Conservation (phyloP, 768 basidiomycete genomes). For the Mycena alexandri region DNA sequence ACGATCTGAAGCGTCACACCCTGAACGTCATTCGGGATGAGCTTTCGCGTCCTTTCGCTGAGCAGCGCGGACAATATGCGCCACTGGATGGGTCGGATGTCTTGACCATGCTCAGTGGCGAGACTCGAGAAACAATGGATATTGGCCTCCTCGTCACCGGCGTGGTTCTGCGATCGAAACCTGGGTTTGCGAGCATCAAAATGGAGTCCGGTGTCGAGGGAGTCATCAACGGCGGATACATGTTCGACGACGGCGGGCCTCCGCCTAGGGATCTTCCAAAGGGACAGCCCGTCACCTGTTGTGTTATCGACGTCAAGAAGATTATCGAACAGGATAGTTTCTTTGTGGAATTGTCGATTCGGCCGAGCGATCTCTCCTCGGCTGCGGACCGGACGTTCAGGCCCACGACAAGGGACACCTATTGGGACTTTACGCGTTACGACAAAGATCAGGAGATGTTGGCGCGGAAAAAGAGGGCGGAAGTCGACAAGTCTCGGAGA, state of each 20-base stretch:
- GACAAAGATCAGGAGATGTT: slow-evolving; percentile 80
- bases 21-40: slow-evolving; percentile 92
- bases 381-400: slow-evolving; percentile 75
- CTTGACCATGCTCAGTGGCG: slow-evolving; percentile 95
- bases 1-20: slow-evolving; percentile 90
- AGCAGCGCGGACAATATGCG: slow-evolving; percentile 75
- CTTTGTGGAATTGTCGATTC: slow-evolving; percentile 80
- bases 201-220: slow-evolving; percentile 97
- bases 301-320: slow-evolving; percentile 80
- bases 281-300: slow-evolving; percentile 84
- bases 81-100: slow-evolving; percentile 82
- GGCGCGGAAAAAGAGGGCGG: slow-evolving; percentile 86
- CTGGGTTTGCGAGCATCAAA: slow-evolving; percentile 69
- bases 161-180: slow-evolving; percentile 69
- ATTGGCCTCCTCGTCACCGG: slow-evolving; percentile 87
- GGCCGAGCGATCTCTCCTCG: slow-evolving; percentile 65
- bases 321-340: slow-evolving; percentile 72
- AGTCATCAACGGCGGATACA: slow-evolving; percentile 69
- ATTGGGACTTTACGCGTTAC: slow-evolving; percentile 75
- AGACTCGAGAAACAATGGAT: slow-evolving; percentile 83
- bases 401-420: slow-evolving; percentile 67
- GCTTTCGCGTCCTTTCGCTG: slow-evolving; percentile 83
- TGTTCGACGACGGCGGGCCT: slow-evolving; percentile 59
- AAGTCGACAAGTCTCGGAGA: slow-evolving; percentile 82
- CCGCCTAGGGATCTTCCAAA: slow-evolving; percentile 63